Evolutionary conservation across 1,284 basidiomycete genomes (phyloP).

Genomic region (Austroboletus olivaceoglutinosus): DNA sequence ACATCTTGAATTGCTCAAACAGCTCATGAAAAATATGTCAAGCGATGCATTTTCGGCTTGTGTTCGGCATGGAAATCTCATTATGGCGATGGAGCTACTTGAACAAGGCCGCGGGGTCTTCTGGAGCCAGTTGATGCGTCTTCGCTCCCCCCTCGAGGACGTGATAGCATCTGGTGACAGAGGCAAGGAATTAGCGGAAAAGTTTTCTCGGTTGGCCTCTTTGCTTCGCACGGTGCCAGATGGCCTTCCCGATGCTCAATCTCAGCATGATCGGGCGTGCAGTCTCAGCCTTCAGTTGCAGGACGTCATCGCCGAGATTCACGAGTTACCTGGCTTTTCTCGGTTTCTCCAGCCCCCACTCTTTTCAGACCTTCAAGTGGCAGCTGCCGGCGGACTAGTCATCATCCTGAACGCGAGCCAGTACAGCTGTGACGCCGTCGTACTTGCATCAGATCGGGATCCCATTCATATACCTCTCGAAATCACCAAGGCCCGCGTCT

Average conservation of each 20-base stretch:
- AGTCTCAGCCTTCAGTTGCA: neutral
- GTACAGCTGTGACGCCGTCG: constrained; percentile 11
- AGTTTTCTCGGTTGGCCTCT: neutral
- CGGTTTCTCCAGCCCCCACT: neutral
- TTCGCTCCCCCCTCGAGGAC: neutral
- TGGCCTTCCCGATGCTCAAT: no score
- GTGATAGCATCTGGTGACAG: neutral
- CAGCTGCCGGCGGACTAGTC: neutral
- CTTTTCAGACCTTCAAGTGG: neutral
- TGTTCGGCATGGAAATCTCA: neutral
- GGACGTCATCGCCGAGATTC: neutral
- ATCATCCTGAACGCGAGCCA: neutral
- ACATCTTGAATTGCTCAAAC: neutral
- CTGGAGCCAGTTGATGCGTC: neutral
- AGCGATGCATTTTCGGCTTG: neutral
- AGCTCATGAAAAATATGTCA: neutral
- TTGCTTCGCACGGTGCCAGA: neutral
- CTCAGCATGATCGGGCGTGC: no score
- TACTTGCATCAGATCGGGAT: neutral
- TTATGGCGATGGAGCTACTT: neutral
- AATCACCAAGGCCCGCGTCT: neutral
- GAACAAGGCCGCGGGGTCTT: no score
- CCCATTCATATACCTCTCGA: neutral
- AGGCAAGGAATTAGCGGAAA: neutral
- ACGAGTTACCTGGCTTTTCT: neutral